phyloP scores from a whole-genome alignment of 805 yeast genomes.

The Saccharomycopsis schoenii region DNA sequence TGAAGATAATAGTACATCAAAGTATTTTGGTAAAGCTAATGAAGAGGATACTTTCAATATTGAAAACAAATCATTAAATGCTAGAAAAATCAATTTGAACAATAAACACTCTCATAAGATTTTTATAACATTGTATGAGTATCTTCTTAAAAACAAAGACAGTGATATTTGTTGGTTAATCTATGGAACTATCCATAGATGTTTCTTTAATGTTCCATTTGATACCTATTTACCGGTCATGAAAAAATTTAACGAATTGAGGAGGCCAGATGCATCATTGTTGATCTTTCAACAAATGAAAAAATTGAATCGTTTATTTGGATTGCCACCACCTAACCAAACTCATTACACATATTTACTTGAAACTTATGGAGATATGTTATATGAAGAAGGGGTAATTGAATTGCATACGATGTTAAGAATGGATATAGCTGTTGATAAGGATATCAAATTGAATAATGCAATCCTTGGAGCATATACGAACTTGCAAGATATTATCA shows the following conservation, averaged over 20 bases:
- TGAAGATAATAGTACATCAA: slow-evolving; percentile 13
- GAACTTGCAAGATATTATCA: slow-evolving; percentile 42
- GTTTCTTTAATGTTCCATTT: slow-evolving; percentile 42
- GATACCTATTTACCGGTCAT: slow-evolving; percentile 49
- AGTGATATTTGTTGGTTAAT: slow-evolving; percentile 47
- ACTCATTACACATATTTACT: slow-evolving; percentile 52
- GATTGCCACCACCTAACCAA: slow-evolving; percentile 35
- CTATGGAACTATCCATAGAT: slow-evolving; percentile 46
- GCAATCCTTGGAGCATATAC: slow-evolving; percentile 53
- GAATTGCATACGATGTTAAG: slow-evolving; percentile 53
- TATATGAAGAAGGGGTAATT: slow-evolving; percentile 53
- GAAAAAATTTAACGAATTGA: slow-evolving; percentile 37
- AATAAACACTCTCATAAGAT: slow-evolving; percentile 26
- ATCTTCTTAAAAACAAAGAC: slow-evolving; percentile 29
- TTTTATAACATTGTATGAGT: slow-evolving; percentile 34
- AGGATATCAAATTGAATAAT: slow-evolving; percentile 48
- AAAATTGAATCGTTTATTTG: slow-evolving; percentile 41
- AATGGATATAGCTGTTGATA: slow-evolving; percentile 45
- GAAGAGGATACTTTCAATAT: slow-evolving; percentile 19
- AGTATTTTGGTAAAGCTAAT: slow-evolving; percentile 19
- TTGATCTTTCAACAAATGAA: slow-evolving; percentile 51
- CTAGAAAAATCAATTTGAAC: slow-evolving; percentile 13
- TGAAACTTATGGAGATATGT: slow-evolving; percentile 44
- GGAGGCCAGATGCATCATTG: slow-evolving; percentile 50
- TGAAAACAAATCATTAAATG: slow-evolving; percentile 18